A percentile compares a stretch with the other conserved stretches of the same genome.
phyloP scores from a whole-genome alignment of 2,329 filamentous ascomycete genomes.

The Coleophoma crateriformis region DNA sequence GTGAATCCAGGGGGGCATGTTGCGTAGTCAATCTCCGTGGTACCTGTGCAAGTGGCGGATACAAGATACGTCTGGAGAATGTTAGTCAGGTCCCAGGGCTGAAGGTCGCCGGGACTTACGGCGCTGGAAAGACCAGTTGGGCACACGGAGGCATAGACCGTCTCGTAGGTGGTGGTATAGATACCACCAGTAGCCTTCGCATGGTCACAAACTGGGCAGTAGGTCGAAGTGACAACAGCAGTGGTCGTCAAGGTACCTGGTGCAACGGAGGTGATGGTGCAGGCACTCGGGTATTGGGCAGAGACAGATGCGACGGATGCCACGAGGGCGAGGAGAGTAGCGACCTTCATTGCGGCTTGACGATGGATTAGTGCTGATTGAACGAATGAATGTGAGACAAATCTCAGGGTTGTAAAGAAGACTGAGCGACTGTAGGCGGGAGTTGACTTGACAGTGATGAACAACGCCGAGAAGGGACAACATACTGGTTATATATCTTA shows the following conservation, averaged over 20 bases:
- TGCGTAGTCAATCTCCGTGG: conserved; percentile 1
- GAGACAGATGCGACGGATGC: background rate
- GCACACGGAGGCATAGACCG: conserved; percentile 3
- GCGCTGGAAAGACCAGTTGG: conserved; percentile 1
- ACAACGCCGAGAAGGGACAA: background rate
- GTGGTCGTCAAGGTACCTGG: conserved; percentile 2
- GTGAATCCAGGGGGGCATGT: conserved; percentile 1
- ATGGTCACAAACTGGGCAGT: conserved; percentile 2
- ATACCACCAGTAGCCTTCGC: background rate
- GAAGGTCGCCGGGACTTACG: background rate
- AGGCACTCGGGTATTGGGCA: background rate
- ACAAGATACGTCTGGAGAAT: conserved; percentile 1
- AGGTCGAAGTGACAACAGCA: conserved; percentile 2
- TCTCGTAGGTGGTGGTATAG: conserved; percentile 3
- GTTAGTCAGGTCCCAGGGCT: background rate
- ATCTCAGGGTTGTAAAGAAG: background rate
- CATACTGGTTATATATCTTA: background rate
- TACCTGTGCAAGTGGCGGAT: conserved; percentile 1
- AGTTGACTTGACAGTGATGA: background rate
- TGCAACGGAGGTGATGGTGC: background rate
- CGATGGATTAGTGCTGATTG: background rate
- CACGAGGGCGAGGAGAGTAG: background rate
- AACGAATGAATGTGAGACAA: conserved; percentile 1
- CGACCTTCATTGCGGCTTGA: background rate
- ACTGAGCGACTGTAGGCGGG: background rate